Percentiles rank a stretch among this genome's conserved stretches.
These are phyloP conservation scores for Aspergillus sojae DNA, from an alignment of 2,329 filamentous ascomycete genomes.

Conservation along the genomic window DNA sequence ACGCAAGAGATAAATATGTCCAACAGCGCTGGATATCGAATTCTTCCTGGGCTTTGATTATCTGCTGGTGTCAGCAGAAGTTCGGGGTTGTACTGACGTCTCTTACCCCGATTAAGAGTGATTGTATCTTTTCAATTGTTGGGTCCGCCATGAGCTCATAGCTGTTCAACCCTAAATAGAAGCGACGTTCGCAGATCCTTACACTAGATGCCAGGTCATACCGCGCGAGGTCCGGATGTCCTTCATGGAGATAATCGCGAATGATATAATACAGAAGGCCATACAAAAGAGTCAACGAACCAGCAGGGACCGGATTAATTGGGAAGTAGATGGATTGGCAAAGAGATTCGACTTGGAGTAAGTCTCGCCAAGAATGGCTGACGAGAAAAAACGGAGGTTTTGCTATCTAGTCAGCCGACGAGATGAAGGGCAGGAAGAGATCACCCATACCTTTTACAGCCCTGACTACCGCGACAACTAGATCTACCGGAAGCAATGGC, in stretches of 20 bases:
- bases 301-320: conserved; percentile 22
- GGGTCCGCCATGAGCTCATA: conserved; percentile 25
- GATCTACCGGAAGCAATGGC: conserved; percentile 21
- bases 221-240: conserved; percentile 18
- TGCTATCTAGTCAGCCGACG: conserved; percentile 6
- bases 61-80: conserved; percentile 16
- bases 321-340: conserved; percentile 30
- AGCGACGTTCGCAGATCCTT: conserved; percentile 20
- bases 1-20: conserved; percentile 28
- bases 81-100: background rate
- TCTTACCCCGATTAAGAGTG: conserved; percentile 25
- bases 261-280: conserved; percentile 29
- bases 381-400: conserved; percentile 31
- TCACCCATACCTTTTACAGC: conserved; percentile 22
- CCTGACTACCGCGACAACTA: conserved; percentile 24
- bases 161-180: conserved; percentile 19
- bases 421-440: background rate
- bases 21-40: conserved; percentile 28
- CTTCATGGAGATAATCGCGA: conserved; percentile 28
- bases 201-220: conserved; percentile 20
- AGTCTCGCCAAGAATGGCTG: conserved; percentile 29
- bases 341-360: conserved; percentile 21
- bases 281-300: conserved; percentile 25
- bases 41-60: conserved; percentile 31
- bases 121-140: conserved; percentile 28